phyloP scores from a whole-genome alignment of 495 filamentous ascomycete species.

The Penicillium egyptiacum region DNA sequence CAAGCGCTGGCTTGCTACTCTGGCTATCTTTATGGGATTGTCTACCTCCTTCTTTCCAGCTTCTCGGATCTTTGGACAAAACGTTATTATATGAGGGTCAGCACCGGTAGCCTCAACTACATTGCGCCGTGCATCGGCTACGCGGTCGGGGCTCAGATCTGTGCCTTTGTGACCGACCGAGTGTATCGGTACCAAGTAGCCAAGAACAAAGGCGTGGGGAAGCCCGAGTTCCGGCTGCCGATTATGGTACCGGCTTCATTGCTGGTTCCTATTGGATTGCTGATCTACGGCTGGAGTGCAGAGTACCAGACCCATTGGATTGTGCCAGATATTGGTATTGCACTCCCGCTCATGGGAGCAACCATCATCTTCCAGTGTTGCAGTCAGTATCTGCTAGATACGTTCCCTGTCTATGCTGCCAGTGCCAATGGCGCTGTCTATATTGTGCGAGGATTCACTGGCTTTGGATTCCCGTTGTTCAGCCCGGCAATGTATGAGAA shows the following conservation, averaged over 20 bases:
- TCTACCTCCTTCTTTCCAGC: constrained; percentile 60
- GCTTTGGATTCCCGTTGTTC: constrained; percentile 69
- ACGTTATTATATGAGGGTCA: constrained; percentile 51
- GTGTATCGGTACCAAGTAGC: constrained; percentile 11
- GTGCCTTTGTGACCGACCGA: constrained; percentile 30
- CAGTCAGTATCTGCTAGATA: constrained; percentile 64
- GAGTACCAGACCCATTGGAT: constrained; percentile 60
- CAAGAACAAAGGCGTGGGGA: constrained; percentile 12
- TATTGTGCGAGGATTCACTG: constrained; percentile 59
- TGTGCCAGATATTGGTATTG: constrained; percentile 60
- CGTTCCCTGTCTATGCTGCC: constrained; percentile 64
- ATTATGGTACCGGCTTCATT: constrained; percentile 56
- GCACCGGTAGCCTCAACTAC: constrained; percentile 59
- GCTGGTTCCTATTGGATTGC: constrained; percentile 56
- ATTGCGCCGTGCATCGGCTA: constrained; percentile 60
- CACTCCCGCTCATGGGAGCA: constrained; percentile 52
- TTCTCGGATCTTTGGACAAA: constrained; percentile 46
- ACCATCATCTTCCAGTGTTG: constrained; percentile 61
- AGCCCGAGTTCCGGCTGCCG: constrained; percentile 61
- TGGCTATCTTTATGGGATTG: constrained; percentile 60
- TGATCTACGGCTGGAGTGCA: constrained; percentile 63
- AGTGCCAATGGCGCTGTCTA: constrained; percentile 61
- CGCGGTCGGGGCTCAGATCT: constrained; percentile 55
- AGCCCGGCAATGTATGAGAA: constrained; percentile 54
- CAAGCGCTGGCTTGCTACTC: constrained; percentile 52